phyloP scores from a whole-genome alignment of 345 rosid species.

The Aquilaria yunnanensis region DNA sequence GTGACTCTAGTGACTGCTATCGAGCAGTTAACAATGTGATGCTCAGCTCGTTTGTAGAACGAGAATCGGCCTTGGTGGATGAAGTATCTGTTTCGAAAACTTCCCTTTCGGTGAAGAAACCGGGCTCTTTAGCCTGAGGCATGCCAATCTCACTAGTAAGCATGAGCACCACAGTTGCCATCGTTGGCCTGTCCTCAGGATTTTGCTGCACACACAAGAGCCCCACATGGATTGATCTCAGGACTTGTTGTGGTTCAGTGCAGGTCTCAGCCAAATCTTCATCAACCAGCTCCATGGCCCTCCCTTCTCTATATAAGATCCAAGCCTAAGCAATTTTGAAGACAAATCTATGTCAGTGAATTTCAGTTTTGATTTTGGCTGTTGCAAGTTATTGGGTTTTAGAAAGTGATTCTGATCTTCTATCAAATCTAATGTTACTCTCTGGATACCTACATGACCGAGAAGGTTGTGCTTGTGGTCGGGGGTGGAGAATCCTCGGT shows the following conservation, averaged over 20 bases:
- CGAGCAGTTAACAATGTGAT: background rate
- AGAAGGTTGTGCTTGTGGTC: slow-evolving; percentile 20
- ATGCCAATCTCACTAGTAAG: slow-evolving; percentile 10
- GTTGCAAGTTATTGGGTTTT: too few species aligned
- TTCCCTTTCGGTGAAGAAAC: slow-evolving; percentile 17
- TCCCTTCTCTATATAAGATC: slow-evolving; percentile 15
- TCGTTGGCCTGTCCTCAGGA: slow-evolving; percentile 17
- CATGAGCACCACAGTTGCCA: slow-evolving; percentile 20
- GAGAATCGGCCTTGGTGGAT: slow-evolving; percentile 4
- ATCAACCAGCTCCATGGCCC: slow-evolving; percentile 6
- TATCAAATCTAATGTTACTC: too few species aligned
- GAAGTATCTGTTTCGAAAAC: slow-evolving; percentile 11
- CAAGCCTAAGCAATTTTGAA: slow-evolving; percentile 10
- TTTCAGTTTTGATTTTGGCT: too few species aligned
- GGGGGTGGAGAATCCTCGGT: background rate
- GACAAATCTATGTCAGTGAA: too few species aligned
- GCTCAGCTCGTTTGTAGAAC: background rate
- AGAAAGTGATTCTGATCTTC: background rate
- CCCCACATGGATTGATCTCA: slow-evolving; percentile 15
- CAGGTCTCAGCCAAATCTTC: background rate
- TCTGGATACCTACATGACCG: slow-evolving; percentile 12
- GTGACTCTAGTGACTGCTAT: background rate
- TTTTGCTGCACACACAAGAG: slow-evolving; percentile 20
- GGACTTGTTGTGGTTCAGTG: background rate
- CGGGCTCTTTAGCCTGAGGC: slow-evolving; percentile 21